Evolutionary conservation across 1,139 yeast genomes (phyloP), one percentile per base, ranked within the genome.

Genomic region (Lodderomyces oxycetoniae): DNA sequence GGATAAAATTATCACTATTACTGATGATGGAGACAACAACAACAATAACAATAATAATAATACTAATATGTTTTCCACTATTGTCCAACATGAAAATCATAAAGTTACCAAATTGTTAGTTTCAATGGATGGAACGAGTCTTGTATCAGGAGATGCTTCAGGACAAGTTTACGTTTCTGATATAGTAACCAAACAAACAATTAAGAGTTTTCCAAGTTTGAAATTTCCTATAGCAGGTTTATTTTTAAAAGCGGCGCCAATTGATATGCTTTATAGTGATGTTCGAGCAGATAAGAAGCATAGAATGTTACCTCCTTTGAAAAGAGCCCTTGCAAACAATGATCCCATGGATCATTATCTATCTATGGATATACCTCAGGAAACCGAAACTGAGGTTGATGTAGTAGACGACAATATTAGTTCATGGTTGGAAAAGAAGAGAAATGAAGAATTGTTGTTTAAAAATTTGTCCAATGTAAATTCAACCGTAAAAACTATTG

Each of bases 161-260:
- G 97, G 97, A 1, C 67, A 74, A 25, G 76, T 86, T 1, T 71
- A 73, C 34, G 71, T 81, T 0, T 71, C 84, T 49, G 96, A 89
- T 53, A 67, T 83, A 6, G 75, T 77, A 5, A 81, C 96, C 2
- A 76, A 77, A 48, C 97, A 91, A 60, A 79, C 84, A 14, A 63
- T 79, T 17, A 78, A 79, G 48, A 73, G 78, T 17, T 67, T 83
- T 43, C 77, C 79, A 36, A 74, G 78, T 16, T 64, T 80, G 34
- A 54, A 66, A 56, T 47, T 70, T 42, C 39, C 70, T 41, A 52
- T 65, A 43, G 46, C 65, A 44, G 44, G 44, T 50, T 36, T 63
- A 35, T 38, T 52, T 34, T 48, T 53, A 1, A 32, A 38, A n/a
- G 34, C 46, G 6, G 42, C 48, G 23, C 45, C 46, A 20, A 37